phyloP scores from a whole-genome alignment of 2,329 filamentous ascomycete species.

The Claviceps digitariae region DNA sequence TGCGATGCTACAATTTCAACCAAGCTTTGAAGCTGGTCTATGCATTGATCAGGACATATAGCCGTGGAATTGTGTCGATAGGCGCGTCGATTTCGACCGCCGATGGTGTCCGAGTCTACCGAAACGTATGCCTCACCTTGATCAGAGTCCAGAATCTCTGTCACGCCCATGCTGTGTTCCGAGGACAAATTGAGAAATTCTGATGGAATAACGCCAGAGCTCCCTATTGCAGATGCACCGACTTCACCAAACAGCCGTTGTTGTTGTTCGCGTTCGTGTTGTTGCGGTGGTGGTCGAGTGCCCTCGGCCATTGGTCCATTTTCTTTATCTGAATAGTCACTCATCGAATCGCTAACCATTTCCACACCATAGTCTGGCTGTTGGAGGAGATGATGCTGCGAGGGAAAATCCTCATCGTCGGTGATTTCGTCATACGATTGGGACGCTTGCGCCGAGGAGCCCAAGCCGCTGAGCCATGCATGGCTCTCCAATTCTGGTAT shows the following conservation, averaged over 20 bases:
- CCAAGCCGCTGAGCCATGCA: slow-evolving; percentile 49
- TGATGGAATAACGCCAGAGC: slow-evolving; percentile 35
- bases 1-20: slow-evolving; percentile 41
- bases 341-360: slow-evolving; percentile 28
- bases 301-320: slow-evolving; percentile 54
- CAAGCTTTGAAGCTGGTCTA: slow-evolving; percentile 36
- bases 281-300: slow-evolving; percentile 14
- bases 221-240: slow-evolving; percentile 37
- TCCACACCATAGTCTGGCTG: slow-evolving; percentile 20
- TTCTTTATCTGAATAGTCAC: slow-evolving; percentile 68
- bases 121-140: slow-evolving; percentile 31
- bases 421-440: slow-evolving; percentile 47
- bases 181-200: slow-evolving; percentile 35
- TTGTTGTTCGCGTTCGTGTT: slow-evolving; percentile 16
- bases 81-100: slow-evolving; percentile 12
- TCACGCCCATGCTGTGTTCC: slow-evolving; percentile 24
- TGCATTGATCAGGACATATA: slow-evolving; percentile 28
- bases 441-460: slow-evolving; percentile 18
- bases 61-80: slow-evolving; percentile 20
- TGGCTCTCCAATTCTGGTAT: slow-evolving; percentile 57
- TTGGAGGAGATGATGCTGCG: slow-evolving; percentile 33
- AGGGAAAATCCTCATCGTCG: slow-evolving; percentile 46
- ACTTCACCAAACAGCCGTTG: slow-evolving; percentile 43
- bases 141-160: slow-evolving; percentile 31
- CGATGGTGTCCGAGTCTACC: slow-evolving; percentile 21